Conservation (phyloP, 257 asterid species). For the Marsdenia floribunda region DNA sequence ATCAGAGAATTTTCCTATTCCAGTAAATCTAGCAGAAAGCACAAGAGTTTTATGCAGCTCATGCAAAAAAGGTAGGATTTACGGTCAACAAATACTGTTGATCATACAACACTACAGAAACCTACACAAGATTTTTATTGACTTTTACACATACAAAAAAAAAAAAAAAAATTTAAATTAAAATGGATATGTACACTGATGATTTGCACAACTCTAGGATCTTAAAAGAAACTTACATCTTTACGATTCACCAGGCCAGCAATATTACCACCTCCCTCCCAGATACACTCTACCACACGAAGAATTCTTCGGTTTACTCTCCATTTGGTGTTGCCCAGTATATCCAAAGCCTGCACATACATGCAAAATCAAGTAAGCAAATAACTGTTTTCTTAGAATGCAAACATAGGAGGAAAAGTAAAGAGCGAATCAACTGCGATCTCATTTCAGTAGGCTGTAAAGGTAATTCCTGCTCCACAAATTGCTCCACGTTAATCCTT, state of each 20-base stretch:
- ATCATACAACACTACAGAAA: neutral
- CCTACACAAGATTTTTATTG: neutral
- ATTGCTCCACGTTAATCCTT: neutral
- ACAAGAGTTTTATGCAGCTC: neutral
- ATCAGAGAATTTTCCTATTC: too few relatives aligned
- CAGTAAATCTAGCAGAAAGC: neutral
- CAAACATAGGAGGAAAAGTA: neutral
- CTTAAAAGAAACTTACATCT: slow-evolving; percentile 53
- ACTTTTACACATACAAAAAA: neutral
- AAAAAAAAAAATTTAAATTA: neutral
- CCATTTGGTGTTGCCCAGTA: slow-evolving; percentile 91
- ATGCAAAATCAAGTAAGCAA: neutral
- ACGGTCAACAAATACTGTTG: neutral
- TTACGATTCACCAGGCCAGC: slow-evolving; percentile 85
- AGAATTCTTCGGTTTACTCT: slow-evolving; percentile 76
- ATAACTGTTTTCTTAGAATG: neutral
- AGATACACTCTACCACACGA: slow-evolving; percentile 75
- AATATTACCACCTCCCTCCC: slow-evolving; percentile 86
- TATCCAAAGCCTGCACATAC: slow-evolving; percentile 79
- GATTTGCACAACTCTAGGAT: neutral
- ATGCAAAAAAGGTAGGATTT: neutral
- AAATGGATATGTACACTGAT: neutral
- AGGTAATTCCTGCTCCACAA: neutral
- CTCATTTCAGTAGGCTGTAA: neutral
- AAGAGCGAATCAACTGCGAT: neutral